These are phyloP conservation scores for Saturnispora mendoncae DNA, from an alignment of 805 yeast genomes.

Conservation along the genomic window DNA sequence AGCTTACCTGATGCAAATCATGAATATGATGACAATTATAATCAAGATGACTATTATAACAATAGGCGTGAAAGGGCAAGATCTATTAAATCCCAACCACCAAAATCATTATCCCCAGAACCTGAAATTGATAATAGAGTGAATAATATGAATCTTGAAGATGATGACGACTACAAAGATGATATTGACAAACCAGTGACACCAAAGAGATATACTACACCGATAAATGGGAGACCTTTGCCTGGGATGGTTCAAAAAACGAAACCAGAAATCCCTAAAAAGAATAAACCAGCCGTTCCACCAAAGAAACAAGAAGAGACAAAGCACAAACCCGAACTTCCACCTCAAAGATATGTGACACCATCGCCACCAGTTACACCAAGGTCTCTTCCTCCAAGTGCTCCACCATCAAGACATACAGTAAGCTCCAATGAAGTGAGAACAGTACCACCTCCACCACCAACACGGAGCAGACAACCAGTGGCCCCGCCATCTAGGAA, in stretches of 20 bases:
- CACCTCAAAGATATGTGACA: neutral
- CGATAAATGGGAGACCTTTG: slow-evolving; percentile 7
- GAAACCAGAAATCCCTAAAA: slow-evolving; percentile 8
- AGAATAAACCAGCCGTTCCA: slow-evolving; percentile 12
- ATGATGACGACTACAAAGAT: slow-evolving; percentile 19
- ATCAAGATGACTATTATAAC: slow-evolving; percentile 5
- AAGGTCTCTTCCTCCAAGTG: slow-evolving; percentile 12
- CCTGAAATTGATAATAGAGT: slow-evolving; percentile 1
- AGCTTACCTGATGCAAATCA: slow-evolving; percentile 2
- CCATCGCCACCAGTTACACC: slow-evolving; percentile 13
- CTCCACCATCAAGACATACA: slow-evolving; percentile 10
- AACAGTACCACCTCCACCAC: slow-evolving; percentile 8
- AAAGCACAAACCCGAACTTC: neutral
- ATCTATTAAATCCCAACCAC: slow-evolving; percentile 1
- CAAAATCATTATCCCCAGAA: neutral
- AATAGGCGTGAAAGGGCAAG: slow-evolving; percentile 2
- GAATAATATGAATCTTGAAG: slow-evolving; percentile 15
- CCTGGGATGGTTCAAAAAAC: slow-evolving; percentile 8
- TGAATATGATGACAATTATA: slow-evolving; percentile 6
- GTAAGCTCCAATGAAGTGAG: slow-evolving; percentile 2
- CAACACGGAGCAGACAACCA: slow-evolving; percentile 13
- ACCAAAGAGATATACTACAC: slow-evolving; percentile 14
- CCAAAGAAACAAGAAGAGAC: neutral
- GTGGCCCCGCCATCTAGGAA: slow-evolving; percentile 11
- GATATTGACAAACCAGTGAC: no score